Conservation (phyloP, 345 rosid genomes). For the Corymbia maculata region DNA sequence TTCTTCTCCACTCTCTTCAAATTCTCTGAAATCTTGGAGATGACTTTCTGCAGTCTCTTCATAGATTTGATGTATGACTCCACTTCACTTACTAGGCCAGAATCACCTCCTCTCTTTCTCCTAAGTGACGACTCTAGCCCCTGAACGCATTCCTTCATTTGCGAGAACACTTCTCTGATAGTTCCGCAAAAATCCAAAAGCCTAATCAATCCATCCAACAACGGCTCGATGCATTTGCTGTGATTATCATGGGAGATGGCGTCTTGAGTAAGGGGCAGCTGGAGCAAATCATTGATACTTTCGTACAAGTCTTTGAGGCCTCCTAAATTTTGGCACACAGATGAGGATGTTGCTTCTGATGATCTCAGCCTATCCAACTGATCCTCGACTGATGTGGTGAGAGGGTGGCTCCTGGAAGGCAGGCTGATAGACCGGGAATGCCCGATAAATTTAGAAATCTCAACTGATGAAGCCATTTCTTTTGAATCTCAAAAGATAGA, state of each 20-base stretch:
- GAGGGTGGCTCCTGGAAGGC: conserved; percentile 16
- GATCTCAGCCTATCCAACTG: conserved; percentile 5
- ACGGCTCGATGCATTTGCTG: background rate
- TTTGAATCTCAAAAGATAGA: background rate
- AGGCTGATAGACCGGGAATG: conserved; percentile 15
- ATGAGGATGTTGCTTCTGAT: conserved; percentile 2
- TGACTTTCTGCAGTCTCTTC: background rate
- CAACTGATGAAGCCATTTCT: background rate
- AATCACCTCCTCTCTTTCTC: background rate
- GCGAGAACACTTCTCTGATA: background rate
- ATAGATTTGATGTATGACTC: background rate
- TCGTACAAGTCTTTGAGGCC: conserved; percentile 1
- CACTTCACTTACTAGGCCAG: background rate
- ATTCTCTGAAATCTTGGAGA: background rate
- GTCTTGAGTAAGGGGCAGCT: background rate
- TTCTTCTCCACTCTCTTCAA: background rate
- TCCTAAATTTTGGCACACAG: background rate
- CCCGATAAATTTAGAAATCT: background rate
- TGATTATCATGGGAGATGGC: background rate
- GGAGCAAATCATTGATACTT: background rate
- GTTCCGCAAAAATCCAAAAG: conserved; percentile 4
- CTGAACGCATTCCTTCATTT: background rate
- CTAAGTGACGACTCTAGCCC: background rate
- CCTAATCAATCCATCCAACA: conserved; percentile 7
- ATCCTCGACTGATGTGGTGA: background rate